Evolutionary conservation across 169 alveolate species (phyloP).

Genomic region (Plasmodium vivax): DNA sequence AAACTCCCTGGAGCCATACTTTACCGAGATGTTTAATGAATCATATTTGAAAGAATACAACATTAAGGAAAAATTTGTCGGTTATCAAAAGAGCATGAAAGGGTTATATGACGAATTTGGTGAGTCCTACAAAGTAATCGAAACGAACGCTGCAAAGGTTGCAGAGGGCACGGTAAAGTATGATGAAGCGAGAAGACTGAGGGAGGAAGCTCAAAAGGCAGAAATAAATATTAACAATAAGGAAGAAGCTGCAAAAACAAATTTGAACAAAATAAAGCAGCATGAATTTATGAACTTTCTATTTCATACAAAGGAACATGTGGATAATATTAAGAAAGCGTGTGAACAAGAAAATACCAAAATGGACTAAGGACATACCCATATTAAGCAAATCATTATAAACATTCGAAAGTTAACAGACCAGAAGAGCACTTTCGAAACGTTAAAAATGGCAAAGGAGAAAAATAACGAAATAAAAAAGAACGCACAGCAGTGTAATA

Average conservation of each 20-base stretch:
- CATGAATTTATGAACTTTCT: constrained; percentile 1
- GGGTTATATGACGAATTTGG: background rate
- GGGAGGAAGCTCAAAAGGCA: background rate
- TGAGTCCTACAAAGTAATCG: background rate
- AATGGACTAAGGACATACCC: background rate
- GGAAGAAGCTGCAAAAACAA: background rate
- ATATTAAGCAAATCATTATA: background rate
- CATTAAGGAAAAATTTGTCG: background rate
- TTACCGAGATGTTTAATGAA: background rate
- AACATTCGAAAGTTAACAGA: background rate
- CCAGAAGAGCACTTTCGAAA: background rate
- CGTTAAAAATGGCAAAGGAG: background rate
- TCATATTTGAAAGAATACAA: background rate
- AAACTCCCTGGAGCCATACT: background rate
- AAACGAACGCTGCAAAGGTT: background rate
- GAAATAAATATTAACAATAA: background rate
- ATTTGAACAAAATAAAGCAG: background rate
- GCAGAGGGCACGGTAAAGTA: background rate
- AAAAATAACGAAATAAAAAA: constrained; percentile 9
- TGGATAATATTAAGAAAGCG: background rate
- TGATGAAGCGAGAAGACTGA: background rate
- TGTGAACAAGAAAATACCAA: constrained; percentile 8
- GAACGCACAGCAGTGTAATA: background rate
- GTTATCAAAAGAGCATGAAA: background rate
- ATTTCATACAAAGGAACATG: background rate